Conservation (phyloP, 2,329 filamentous ascomycete species). For the Fusarium penzigii region DNA sequence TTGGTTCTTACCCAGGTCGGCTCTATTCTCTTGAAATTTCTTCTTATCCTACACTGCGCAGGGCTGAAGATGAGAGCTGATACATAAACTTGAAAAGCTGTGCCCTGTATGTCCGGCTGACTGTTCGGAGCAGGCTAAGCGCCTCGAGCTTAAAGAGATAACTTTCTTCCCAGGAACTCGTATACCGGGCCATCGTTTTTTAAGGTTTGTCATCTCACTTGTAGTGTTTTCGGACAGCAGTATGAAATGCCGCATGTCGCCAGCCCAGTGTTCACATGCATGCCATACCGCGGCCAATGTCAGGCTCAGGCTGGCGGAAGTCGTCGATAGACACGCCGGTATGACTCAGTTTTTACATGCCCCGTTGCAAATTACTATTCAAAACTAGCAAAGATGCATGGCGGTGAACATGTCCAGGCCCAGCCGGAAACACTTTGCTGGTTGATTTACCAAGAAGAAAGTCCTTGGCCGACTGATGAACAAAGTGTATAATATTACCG, state of each 20-base stretch:
- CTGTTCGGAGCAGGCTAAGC: slow-evolving; percentile 1
- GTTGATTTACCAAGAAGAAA: neutral
- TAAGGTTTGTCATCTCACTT: neutral
- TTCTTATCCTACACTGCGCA: slow-evolving; percentile 19
- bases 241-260: neutral
- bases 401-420: neutral
- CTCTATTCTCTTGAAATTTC: slow-evolving; percentile 3
- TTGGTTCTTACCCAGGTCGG: neutral
- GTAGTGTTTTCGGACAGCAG: neutral
- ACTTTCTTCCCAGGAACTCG: slow-evolving; percentile 34
- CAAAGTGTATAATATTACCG: neutral
- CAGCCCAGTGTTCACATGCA: neutral
- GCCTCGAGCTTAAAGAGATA: slow-evolving; percentile 3
- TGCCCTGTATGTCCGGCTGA: slow-evolving; percentile 27
- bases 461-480: neutral
- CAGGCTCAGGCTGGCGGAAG: neutral
- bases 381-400: neutral
- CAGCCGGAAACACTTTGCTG: neutral
- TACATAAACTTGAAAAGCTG: slow-evolving; percentile 35
- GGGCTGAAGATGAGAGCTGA: slow-evolving; percentile 37
- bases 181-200: slow-evolving; percentile 9
- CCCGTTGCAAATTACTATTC: neutral
- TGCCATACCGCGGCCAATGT: neutral
- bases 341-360: neutral
- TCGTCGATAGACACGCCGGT: neutral